These are phyloP conservation scores for Xylariaceae sp. DNA, from an alignment of 2,329 filamentous ascomycete genomes.

Conservation along the genomic window DNA sequence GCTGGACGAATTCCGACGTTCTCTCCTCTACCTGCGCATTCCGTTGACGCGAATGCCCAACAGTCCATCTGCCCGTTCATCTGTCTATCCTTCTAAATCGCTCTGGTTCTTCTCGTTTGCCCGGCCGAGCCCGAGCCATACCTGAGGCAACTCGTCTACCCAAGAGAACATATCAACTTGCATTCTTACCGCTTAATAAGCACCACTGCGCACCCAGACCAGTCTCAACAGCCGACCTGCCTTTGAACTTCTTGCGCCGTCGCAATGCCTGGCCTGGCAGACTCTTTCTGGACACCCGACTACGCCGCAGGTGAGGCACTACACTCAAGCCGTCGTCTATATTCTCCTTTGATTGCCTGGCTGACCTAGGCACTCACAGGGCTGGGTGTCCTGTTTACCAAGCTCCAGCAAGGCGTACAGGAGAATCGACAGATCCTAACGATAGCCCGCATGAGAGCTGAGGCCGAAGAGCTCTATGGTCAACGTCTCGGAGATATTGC, in stretches of 20 bases:
- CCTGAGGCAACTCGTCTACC: not conserved
- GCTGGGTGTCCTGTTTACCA: slow-evolving; percentile 88
- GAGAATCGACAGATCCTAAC: slow-evolving; percentile 94
- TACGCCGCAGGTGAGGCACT: slow-evolving; percentile 76
- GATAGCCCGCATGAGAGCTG: slow-evolving; percentile 87
- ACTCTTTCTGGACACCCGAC: slow-evolving; percentile 97
- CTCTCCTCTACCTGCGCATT: not conserved
- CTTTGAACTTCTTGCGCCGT: slow-evolving; percentile 21
- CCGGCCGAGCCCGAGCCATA: not conserved
- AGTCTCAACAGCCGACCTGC: not conserved
- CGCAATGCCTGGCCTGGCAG: slow-evolving; percentile 82
- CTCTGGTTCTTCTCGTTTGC: not conserved
- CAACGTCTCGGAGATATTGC: slow-evolving; percentile 76
- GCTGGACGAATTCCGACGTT: not conserved
- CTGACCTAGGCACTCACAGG: slow-evolving; percentile 44
- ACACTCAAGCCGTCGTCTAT: not conserved
- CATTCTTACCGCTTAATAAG: not conserved
- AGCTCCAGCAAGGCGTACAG: slow-evolving; percentile 91
- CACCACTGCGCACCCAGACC: not conserved
- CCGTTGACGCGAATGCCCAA: not conserved
- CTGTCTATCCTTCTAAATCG: not conserved
- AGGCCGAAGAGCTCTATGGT: slow-evolving; percentile 89
- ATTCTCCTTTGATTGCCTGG: not conserved
- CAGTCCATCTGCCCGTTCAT: not conserved
- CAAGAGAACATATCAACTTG: not conserved